Conservation (phyloP, 768 basidiomycete species). For the Suillus luteus region DNA sequence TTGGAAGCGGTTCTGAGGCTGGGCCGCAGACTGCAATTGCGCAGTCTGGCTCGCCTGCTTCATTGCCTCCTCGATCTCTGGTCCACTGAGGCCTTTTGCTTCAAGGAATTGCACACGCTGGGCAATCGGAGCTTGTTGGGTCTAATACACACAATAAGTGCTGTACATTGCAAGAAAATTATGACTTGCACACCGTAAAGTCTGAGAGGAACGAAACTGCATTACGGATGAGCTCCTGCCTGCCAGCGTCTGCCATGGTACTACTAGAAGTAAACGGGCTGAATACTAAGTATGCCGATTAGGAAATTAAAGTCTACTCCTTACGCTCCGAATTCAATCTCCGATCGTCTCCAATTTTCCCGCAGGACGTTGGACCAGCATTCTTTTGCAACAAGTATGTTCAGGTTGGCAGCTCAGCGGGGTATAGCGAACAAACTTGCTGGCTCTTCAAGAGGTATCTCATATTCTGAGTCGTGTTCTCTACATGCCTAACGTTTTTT, state of each 20-base stretch:
- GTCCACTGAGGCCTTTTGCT: constrained; percentile 81
- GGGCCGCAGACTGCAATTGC: constrained; percentile 17
- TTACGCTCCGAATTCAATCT: constrained; percentile 27
- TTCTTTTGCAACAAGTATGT: constrained; percentile 27
- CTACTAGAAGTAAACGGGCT: background rate
- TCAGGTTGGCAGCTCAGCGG: constrained; percentile 32
- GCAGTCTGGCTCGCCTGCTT: constrained; percentile 48
- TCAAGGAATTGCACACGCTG: constrained; percentile 95
- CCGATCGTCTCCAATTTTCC: constrained; percentile 26
- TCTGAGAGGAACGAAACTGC: constrained; percentile 87
- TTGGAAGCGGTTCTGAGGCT: constrained; percentile 21
- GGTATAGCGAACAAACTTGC: constrained; percentile 17
- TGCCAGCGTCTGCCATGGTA: constrained; percentile 53
- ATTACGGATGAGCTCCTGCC: constrained; percentile 75
- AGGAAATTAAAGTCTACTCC: constrained; percentile 7
- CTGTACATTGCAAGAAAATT: background rate
- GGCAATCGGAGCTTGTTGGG: constrained; percentile 73
- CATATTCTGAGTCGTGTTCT: too few relatives aligned
- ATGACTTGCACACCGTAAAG: constrained; percentile 57
- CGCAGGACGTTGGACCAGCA: constrained; percentile 4
- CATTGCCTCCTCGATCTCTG: constrained; percentile 87
- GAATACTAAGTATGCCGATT: background rate
- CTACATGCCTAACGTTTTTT: constrained; percentile 1
- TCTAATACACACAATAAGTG: constrained; percentile 42
- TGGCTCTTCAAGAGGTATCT: constrained; percentile 19